A percentile compares a stretch with the other conserved stretches of the same genome.
Conservation (phyloP, 2,329 filamentous ascomycete species). For the Blastomyces percursus region DNA sequence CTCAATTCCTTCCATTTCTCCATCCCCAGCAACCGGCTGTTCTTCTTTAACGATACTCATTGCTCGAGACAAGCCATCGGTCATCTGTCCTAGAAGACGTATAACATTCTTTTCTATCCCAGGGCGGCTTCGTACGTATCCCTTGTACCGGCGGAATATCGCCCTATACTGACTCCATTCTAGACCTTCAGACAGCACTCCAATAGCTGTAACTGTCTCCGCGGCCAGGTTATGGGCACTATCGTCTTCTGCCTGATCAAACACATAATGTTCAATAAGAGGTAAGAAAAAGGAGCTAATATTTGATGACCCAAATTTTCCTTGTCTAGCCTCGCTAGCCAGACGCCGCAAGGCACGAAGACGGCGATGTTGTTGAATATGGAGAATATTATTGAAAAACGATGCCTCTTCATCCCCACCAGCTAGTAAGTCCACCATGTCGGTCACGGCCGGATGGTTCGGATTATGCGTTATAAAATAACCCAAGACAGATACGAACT, state of each 20-base stretch:
- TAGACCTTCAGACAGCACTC: constrained; percentile 59
- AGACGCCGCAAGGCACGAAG: constrained; percentile 72
- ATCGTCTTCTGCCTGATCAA: constrained; percentile 69
- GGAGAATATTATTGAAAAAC: constrained; percentile 88
- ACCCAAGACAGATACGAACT: constrained; percentile 70
- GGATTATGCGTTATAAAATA: constrained; percentile 63
- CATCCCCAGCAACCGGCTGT: constrained; percentile 11
- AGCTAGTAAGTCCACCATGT: constrained; percentile 60
- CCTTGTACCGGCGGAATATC: constrained; percentile 70
- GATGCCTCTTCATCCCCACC: constrained; percentile 65
- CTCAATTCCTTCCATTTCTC: constrained; percentile 23
- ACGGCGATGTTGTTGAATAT: constrained; percentile 78
- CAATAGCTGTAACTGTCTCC: constrained; percentile 73
- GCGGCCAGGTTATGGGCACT: constrained; percentile 69
- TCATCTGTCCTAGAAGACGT: constrained; percentile 66
- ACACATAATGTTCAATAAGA: constrained; percentile 86
- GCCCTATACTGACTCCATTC: constrained; percentile 88
- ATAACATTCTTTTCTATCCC: constrained; percentile 80
- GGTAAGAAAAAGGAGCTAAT: constrained; percentile 81
- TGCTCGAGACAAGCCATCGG: constrained; percentile 60
- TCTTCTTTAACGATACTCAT: constrained; percentile 25
- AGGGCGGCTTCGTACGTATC: constrained; percentile 68
- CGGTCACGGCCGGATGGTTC: constrained; percentile 58
- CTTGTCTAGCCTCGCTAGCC: constrained; percentile 53
- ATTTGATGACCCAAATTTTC: constrained; percentile 62